Conservation (phyloP, 179 eudicot genomes). For the Sideroxylon spinosum region DNA sequence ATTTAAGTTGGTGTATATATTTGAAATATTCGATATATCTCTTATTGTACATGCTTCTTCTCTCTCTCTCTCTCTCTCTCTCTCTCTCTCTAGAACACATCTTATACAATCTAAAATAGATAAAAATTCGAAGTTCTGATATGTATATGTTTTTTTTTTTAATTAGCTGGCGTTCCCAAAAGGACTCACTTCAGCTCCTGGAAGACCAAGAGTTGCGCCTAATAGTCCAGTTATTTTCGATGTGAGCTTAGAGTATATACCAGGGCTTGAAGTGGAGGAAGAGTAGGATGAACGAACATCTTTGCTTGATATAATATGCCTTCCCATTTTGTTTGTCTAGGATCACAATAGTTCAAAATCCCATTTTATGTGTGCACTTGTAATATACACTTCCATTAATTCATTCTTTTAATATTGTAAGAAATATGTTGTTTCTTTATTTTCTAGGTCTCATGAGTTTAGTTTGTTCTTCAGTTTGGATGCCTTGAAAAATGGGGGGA, state of each 20-base stretch:
- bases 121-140: no score
- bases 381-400: slow-evolving; percentile 4
- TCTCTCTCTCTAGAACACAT: no score
- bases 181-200: slow-evolving; percentile 91
- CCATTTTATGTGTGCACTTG: neutral
- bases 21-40: neutral
- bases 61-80: neutral
- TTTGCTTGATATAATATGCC: neutral
- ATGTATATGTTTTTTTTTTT: slow-evolving; percentile 7
- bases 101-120: no score
- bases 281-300: slow-evolving; percentile 22
- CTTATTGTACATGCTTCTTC: neutral
- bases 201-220: slow-evolving; percentile 96
- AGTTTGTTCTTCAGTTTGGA: neutral
- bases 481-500: neutral
- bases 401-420: neutral
- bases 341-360: neutral
- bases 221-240: slow-evolving; percentile 85
- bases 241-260: slow-evolving; percentile 86
- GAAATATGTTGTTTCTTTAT: neutral
- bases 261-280: slow-evolving; percentile 80
- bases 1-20: no score
- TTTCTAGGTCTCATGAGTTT: neutral
- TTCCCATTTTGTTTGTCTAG: no score
- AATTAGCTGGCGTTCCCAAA: slow-evolving; percentile 88